These are phyloP conservation scores for Cyclaneusma minus DNA, from an alignment of 2,329 filamentous ascomycete genomes.

Conservation along the genomic window DNA sequence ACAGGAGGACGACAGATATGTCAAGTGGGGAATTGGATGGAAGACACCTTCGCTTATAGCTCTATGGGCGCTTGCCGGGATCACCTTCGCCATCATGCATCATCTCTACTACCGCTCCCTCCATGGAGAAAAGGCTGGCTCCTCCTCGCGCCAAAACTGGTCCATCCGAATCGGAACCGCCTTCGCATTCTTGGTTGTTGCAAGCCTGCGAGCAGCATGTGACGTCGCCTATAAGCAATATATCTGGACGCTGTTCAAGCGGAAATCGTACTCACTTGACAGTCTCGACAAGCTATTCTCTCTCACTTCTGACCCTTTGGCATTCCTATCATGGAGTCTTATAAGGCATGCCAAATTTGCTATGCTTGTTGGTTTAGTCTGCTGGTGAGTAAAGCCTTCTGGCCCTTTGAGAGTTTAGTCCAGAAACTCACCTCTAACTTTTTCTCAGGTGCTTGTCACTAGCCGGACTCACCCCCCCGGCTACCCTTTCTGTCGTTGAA, in stretches of 20 bases:
- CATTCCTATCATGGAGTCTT: slow-evolving; percentile 4
- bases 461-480: no score
- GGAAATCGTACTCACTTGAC: slow-evolving; percentile 5
- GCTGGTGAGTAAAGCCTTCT: slow-evolving; percentile 5
- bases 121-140: slow-evolving; percentile 1
- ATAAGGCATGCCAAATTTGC: slow-evolving; percentile 4
- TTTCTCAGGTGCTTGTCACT: no score
- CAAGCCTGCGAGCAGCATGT: slow-evolving; percentile 5
- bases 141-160: slow-evolving; percentile 5
- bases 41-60: no score
- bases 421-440: no score
- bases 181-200: slow-evolving; percentile 7
- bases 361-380: slow-evolving; percentile 1
- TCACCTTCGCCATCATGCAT: slow-evolving; percentile 7
- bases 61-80: no score
- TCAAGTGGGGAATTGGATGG: no score
- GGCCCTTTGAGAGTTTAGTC: no score
- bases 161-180: slow-evolving; percentile 7
- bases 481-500: no score
- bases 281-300: slow-evolving; percentile 9
- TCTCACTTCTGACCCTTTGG: slow-evolving; percentile 5
- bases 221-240: slow-evolving; percentile 7
- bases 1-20: no score
- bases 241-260: slow-evolving; percentile 8
- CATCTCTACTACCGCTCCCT: slow-evolving; percentile 6